Percentiles rank a stretch among this genome's conserved stretches.
These are phyloP conservation scores for Hawksworthiomyces lignivorus DNA, from an alignment of 2,329 filamentous ascomycete genomes.

Conservation along the genomic window DNA sequence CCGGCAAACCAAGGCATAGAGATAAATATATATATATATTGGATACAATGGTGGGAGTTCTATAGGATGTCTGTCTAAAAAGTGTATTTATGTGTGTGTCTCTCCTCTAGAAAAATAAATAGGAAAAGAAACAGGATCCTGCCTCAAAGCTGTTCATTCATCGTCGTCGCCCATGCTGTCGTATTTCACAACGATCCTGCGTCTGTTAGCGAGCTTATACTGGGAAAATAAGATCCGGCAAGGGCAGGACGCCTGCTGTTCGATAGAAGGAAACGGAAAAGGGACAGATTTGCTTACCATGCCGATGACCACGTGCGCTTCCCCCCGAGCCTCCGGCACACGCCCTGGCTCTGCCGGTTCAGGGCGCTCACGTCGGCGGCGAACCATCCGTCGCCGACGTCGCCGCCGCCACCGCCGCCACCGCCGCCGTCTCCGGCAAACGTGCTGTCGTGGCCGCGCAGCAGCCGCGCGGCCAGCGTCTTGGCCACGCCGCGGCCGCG, in stretches of 20 bases:
- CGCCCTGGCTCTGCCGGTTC: conserved; percentile 52
- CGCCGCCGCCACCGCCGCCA: conserved; percentile 54
- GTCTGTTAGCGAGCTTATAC: too few relatives aligned
- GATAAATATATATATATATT: not conserved
- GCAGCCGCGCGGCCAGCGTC: conserved; percentile 48
- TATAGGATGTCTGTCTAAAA: too few relatives aligned
- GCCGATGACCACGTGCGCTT: conserved; percentile 46
- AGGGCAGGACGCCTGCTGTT: too few relatives aligned
- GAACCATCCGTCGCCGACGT: conserved; percentile 41
- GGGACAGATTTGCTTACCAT: conserved; percentile 45
- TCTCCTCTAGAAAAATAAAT: not conserved
- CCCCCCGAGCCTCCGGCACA: conserved; percentile 56
- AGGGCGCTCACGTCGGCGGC: conserved; percentile 56
- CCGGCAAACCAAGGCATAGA: conserved; percentile 44
- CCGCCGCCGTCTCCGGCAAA: conserved; percentile 42
- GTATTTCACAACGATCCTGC: conserved; percentile 16
- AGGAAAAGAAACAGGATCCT: not conserved
- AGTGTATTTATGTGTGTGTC: too few relatives aligned
- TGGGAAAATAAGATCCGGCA: too few relatives aligned
- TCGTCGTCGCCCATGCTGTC: conserved; percentile 14
- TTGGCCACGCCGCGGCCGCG: conserved; percentile 58
- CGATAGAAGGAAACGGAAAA: not conserved
- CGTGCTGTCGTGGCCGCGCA: conserved; percentile 39
- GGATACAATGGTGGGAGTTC: not conserved
- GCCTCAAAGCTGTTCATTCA: too few relatives aligned